phyloP scores from a whole-genome alignment of 1,284 basidiomycete species.

The Flammula alnicola region DNA sequence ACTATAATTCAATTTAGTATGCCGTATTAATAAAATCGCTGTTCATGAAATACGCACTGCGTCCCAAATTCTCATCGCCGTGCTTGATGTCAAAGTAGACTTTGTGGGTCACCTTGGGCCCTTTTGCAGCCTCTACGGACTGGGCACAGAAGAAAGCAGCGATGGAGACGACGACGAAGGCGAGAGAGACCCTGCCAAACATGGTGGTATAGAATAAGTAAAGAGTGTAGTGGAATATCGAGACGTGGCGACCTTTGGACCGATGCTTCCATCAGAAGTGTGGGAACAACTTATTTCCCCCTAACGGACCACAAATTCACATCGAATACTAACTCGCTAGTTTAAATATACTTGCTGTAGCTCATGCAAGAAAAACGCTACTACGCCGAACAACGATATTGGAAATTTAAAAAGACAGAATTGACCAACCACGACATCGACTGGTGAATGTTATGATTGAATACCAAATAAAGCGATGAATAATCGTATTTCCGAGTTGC shows the following conservation, averaged over 20 bases:
- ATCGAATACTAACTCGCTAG: no score
- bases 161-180: constrained; percentile 66
- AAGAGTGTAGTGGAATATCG: constrained; percentile 26
- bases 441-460: no score
- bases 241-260: constrained; percentile 29
- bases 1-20: constrained; percentile 50
- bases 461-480: background rate
- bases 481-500: background rate
- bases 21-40: background rate
- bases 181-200: constrained; percentile 65
- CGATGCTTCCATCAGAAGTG: constrained; percentile 13
- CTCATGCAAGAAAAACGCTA: no score
- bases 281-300: constrained; percentile 20
- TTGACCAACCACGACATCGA: no score
- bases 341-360: no score
- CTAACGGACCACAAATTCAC: no score
- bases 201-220: constrained; percentile 44
- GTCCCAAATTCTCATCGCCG: constrained; percentile 82
- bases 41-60: constrained; percentile 56
- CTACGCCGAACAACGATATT: no score
- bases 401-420: no score
- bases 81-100: constrained; percentile 95
- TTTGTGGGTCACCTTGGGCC: constrained; percentile 87
- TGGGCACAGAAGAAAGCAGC: constrained; percentile 72
- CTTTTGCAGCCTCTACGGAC: constrained; percentile 74